phyloP scores from a whole-genome alignment of 768 basidiomycete genomes.

The Chalciporus chontae region DNA sequence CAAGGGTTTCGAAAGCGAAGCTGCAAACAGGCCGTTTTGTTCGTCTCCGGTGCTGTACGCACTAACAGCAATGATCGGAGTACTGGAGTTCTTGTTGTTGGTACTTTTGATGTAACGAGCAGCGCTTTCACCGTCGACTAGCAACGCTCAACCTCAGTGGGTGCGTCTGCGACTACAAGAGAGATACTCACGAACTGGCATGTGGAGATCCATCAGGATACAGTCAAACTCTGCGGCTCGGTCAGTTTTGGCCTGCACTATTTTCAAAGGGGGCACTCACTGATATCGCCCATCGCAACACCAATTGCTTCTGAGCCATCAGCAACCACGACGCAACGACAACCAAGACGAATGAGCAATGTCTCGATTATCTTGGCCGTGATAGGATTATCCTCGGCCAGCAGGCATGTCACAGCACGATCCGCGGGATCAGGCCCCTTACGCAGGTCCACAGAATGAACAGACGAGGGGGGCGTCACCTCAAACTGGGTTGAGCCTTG shows the following conservation, averaged over 20 bases:
- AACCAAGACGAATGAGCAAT: constrained; percentile 87
- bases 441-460: constrained; percentile 79
- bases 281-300: constrained; percentile 96
- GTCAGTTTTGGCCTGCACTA: constrained; percentile 7
- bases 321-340: constrained; percentile 91
- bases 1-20: constrained; percentile 84
- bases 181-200: constrained; percentile 77
- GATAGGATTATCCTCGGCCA: constrained; percentile 98
- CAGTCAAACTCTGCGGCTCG: constrained; percentile 78
- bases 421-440: constrained; percentile 77
- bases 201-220: constrained; percentile 92
- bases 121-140: constrained; percentile 94
- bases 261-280: constrained; percentile 47
- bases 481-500: constrained; percentile 54
- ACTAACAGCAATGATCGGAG: constrained; percentile 90
- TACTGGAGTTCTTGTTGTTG: constrained; percentile 89
- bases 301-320: constrained; percentile 97
- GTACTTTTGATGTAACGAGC: constrained; percentile 97
- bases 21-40: constrained; percentile 68
- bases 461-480: constrained; percentile 73
- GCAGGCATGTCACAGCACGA: constrained; percentile 86
- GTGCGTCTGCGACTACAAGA: background rate
- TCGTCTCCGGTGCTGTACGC: constrained; percentile 79
- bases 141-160: constrained; percentile 9
- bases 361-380: constrained; percentile 98